Evolutionary conservation across 1,139 yeast genomes (phyloP), one percentile per base, ranked within the genome.

Genomic region (Yamadazyma dendronema): DNA sequence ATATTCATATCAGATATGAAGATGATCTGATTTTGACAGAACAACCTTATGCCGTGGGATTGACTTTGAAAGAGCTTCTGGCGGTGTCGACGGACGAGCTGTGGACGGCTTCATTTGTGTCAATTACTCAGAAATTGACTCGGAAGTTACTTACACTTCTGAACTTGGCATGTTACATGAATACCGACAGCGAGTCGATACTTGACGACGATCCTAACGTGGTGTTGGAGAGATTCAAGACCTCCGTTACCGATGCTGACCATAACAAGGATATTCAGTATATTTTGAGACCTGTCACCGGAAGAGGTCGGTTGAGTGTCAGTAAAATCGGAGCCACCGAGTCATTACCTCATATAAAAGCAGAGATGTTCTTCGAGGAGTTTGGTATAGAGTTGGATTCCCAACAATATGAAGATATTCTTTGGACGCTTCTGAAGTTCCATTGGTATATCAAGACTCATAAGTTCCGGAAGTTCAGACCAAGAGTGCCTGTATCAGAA

Each of bases 1-100:
- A 88, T 53, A 92, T 94, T 42, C 98, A 94, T 59, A 61, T 94
- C 13, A 74, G 98, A 40, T 92, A 90, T 54, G 98, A 94, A 56
- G 98, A 94, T 61, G 75, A 71, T 34, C 72, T 77, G 9, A 71
- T 77, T 6, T 77, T 83, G 49, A 77, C 88, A 0, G 83, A 79
- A 44, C 57, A 64, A 28, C 96, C 97, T 2, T 87, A 87, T 49
- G 74, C 97, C 0, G 63, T 90, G 24, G 99, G 99, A 7, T 50
- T 88, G 15, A 84, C 95, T 0, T 71, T 94, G 38, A 77, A 79
- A 34, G 97, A 94, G 59, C 69, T 94, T 33, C 88, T 97, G 0
- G 98, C 97, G 0, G 84, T 88, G 0, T 87, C 97, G 0, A 83
- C 97, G 0, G 92, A 90, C 58, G 81, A 76, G 22, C 65, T 77